Base-by-base conservation (phyloP, 106 monocot genomes). In the Allium sativum region DNA sequence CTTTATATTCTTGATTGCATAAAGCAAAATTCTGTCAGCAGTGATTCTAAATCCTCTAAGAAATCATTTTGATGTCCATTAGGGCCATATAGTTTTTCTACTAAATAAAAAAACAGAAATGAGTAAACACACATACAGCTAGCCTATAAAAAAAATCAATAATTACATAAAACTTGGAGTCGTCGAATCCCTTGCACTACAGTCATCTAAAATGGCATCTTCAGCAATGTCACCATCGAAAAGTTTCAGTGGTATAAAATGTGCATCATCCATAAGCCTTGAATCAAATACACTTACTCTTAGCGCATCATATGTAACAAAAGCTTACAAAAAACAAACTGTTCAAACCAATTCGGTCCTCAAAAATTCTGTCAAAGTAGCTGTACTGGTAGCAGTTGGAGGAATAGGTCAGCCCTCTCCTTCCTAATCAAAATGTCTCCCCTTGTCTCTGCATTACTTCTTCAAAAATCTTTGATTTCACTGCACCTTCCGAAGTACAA, bases 391-490 rank as follows among this genome's bases (percentile, higher is more conserved):
- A 71, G 71, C 71, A 44, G 71, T 55, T 11, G 71, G 71, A 21
- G 71, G 71, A 10, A 71, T 71, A 17, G 71, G 71, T 52, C 71
- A 71, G 46, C 71, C 71, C 8, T 44, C 64, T 9, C 45, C 55
- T 6, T 72, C 42, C 48, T 64, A 1, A 45, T 72, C 71, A 72
- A 72, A 48, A 72, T 72, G 71, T 72, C 71, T 47, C 71, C 71
- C 1, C 64, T 64, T 18, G 55, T 72, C 14, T 72, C 71, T n/a
- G 12, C n/a, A 44, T 12, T 47, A 72, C 71, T 42, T 64, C 71
- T 22, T 72, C 71, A 7, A 14, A 72, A 16, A 64, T 72, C 31
- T 47, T 72, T 12, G 71, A 72, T 56, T 72, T 72, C 64, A 72
- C 71, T 0, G 71, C 64, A 3, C 55, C 53, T 7, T 54, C 55